A percentile compares a stretch with the other conserved stretches of the same genome.
Evolutionary conservation across 1,284 basidiomycete species (phyloP).

Genomic region (Melampsora abietis-canadensis): DNA sequence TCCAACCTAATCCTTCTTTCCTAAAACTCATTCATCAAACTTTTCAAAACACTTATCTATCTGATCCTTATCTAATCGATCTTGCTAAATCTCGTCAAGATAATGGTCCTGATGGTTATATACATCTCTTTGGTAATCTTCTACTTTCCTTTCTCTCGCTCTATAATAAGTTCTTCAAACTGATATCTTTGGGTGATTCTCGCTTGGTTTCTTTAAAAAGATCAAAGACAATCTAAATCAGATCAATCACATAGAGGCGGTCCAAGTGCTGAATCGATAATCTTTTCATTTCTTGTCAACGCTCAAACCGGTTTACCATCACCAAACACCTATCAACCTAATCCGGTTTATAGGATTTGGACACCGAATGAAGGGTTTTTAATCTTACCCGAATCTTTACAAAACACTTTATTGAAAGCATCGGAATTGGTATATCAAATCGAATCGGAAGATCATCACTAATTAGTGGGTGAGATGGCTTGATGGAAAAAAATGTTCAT

Average conservation of each 20-base stretch:
- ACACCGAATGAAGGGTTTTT: conserved; percentile 35
- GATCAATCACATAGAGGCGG: conserved; percentile 15
- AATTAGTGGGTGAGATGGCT: no score
- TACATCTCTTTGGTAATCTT: conserved; percentile 31
- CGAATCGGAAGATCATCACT: conserved; percentile 6
- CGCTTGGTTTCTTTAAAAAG: not conserved
- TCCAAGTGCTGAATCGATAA: conserved; percentile 24
- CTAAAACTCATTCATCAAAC: conserved; percentile 16
- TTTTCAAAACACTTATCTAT: conserved; percentile 14
- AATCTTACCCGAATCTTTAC: conserved; percentile 22
- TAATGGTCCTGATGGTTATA: conserved; percentile 19
- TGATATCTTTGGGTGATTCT: no score
- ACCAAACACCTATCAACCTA: conserved; percentile 29
- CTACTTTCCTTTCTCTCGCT: not conserved
- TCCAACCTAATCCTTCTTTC: conserved; percentile 18
- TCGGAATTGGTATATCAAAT: conserved; percentile 20
- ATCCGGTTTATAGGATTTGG: conserved; percentile 21
- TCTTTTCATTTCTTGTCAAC: conserved; percentile 28
- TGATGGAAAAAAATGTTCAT: no score
- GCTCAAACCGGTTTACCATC: conserved; percentile 13
- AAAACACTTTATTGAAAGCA: conserved; percentile 5
- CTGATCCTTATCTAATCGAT: conserved; percentile 28
- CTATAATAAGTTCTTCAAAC: no score
- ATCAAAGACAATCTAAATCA: conserved; percentile 13
- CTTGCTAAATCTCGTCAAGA: conserved; percentile 11